Evolutionary conservation across 306 rosid genomes (phyloP), one percentile per base, ranked within the genome.

Genomic region (Glycine latifolia): DNA sequence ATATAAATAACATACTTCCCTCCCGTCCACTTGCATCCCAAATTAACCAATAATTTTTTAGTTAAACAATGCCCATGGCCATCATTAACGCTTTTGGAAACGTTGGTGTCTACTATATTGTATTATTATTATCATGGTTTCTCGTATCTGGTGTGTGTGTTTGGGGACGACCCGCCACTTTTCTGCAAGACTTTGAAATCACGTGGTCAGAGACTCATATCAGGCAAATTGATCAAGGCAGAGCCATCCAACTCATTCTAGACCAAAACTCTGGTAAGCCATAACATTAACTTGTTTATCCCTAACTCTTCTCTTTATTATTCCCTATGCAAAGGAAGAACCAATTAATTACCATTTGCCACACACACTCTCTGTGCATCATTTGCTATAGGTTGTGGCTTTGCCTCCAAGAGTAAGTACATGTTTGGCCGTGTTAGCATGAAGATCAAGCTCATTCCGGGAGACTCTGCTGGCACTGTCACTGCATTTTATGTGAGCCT

Each of bases 381-480:
- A 26, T 26, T 26, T 26, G 31, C 74, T 90, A 73, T 72, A 93
- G 99, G 99, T 26, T 89, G 96, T 79, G 99, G 99, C 71, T 95
- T 95, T 83, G 86, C 97, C 76, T 95, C 99, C 35, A 90, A 81
- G 79, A 79, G 33, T 6, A 87, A 89, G 77, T 93, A 90, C 86
- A 54, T 93, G 85, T 95, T 91, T 65, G 99, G 99, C 9, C 97
- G 92, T 52, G 92, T 93, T 77, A 95, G 96, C 90, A 95, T 95
- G 96, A 93, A 93, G 90, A 90, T 95, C 94, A 95, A 95, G 80
- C 97, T 95, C 71, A 17, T 93, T 26, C 90, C 94, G 0, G 98
- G 97, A 7, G 99, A 95, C 83, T 95, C 99, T 26, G 99, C 99
- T 1, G 99, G 99, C 26, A 95, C 98, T 0, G 99, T 95, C 44